A percentile compares a stretch with the other conserved stretches of the same genome.
These are phyloP conservation scores for Phylloporus sp. DNA, from an alignment of 768 basidiomycete genomes.

Conservation along the genomic window DNA sequence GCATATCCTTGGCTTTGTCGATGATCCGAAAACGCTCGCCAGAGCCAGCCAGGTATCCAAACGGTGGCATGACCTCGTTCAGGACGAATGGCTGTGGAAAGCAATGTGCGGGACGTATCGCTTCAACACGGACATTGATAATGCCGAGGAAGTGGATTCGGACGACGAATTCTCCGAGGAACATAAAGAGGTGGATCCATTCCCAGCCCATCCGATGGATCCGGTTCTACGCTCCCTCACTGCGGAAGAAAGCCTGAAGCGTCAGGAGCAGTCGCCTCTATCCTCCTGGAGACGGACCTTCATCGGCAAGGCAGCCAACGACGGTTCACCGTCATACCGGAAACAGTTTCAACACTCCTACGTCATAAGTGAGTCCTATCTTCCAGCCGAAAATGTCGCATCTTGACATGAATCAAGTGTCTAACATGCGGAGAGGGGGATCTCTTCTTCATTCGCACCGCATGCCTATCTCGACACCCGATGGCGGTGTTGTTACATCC, in stretches of 20 bases:
- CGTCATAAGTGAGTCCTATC: constrained; percentile 50
- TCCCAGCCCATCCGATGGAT: constrained; percentile 36
- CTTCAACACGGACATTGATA: constrained; percentile 32
- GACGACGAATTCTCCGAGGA: constrained; percentile 31
- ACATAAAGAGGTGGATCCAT: constrained; percentile 32
- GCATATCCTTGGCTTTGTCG: constrained; percentile 70
- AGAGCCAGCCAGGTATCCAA: constrained; percentile 66
- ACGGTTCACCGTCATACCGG: constrained; percentile 45
- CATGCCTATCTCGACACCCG: constrained; percentile 37
- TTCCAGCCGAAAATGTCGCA: not conserved
- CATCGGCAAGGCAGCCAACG: not conserved
- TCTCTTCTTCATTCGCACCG: constrained; percentile 62
- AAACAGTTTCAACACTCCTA: constrained; percentile 70
- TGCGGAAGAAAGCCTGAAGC: constrained; percentile 26
- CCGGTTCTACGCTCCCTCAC: constrained; percentile 38
- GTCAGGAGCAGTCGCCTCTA: constrained; percentile 22
- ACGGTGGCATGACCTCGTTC: constrained; percentile 63
- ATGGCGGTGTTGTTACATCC: constrained; percentile 75
- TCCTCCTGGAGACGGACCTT: constrained; percentile 23
- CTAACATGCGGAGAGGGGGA: constrained; percentile 78
- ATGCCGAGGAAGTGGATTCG: constrained; percentile 20
- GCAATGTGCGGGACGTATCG: constrained; percentile 59
- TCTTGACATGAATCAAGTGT: constrained; percentile 41
- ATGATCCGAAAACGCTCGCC: constrained; percentile 67
- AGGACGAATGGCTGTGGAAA: constrained; percentile 80